Evolutionary conservation across 441 rosid genomes (phyloP), one percentile per base, ranked within the genome.

Genomic region (Arabidopsis hybrid): DNA sequence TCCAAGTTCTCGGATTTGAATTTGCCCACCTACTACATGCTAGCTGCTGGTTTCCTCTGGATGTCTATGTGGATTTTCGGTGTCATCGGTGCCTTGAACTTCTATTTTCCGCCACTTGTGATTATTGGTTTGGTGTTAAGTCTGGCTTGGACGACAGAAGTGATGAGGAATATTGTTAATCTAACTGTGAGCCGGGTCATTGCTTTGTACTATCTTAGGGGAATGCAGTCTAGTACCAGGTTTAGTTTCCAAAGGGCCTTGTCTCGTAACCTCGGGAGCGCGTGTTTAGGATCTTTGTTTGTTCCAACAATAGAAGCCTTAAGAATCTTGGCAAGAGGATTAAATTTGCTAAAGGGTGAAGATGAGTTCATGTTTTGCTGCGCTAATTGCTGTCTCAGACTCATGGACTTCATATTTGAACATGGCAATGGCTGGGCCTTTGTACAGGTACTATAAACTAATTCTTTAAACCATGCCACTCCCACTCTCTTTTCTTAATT

Each of bases 361-460:
- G 99, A 92, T 45, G 99, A 95, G 80, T 92, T 91, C 88, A 87
- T 92, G 97, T 95, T 91, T 74, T 92, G 93, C 47, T 95, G 99
- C 59, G 99, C 99, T 26, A 93, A 91, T 77, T 95, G 98, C 60
- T 92, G 99, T 66, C 99, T 95, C 42, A 74, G 59, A 31, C 85
- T 92, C 60, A 88, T 95, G 96, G 77, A 89, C 14, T 75, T 82
- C 49, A 84, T 95, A 78, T 95, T 95, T 85, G 82, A 82, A 79
- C 77, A 75, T 12, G 98, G 99, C 65, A 95, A 95, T 78, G 86
- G 97, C 62, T 92, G 98, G 99, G 98, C 99, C 69, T 95, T 83
- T 85, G 99, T 95, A 42, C 99, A 95, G 97, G 99, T 95, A 51
- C 56, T 50, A 81, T 49, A 8, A 52, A 10, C 57, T 16, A 26